Conservation (phyloP, 1,139 yeast species). For the Blastobotrys serpentis region DNA sequence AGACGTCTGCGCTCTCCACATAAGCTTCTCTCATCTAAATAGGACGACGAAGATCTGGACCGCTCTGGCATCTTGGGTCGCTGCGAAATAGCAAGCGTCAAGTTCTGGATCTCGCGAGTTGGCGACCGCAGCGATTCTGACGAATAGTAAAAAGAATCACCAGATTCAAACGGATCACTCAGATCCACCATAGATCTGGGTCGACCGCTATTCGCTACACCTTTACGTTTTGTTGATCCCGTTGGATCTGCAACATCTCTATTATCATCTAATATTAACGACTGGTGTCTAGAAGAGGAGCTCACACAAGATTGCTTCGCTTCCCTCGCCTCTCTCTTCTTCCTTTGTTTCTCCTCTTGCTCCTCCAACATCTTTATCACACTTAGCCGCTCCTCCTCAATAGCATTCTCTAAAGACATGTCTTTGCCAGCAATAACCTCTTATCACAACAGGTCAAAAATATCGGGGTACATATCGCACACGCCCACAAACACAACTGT, state of each 20-base stretch:
- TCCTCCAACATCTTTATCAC: constrained; percentile 41
- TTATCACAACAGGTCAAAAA: neutral
- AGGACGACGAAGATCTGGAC: constrained; percentile 2
- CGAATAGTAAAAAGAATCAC: constrained; percentile 18
- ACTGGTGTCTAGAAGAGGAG: too few relatives aligned
- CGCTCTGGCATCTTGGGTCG: constrained; percentile 5
- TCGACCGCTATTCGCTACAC: neutral
- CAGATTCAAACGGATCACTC: constrained; percentile 18
- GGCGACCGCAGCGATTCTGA: constrained; percentile 15
- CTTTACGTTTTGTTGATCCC: too few relatives aligned
- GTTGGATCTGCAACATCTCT: too few relatives aligned
- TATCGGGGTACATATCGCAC: too few relatives aligned
- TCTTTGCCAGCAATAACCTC: constrained; percentile 2
- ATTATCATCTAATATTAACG: too few relatives aligned
- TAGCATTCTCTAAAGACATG: constrained; percentile 49
- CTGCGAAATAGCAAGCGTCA: neutral
- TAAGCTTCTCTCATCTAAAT: constrained; percentile 6
- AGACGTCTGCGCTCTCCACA: neutral
- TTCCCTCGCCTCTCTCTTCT: constrained; percentile 12
- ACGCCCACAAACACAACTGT: too few relatives aligned
- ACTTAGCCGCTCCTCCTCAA: constrained; percentile 46
- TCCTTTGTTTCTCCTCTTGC: constrained; percentile 9
- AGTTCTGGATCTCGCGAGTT: neutral
- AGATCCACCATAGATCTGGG: constrained; percentile 14
- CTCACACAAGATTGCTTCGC: too few relatives aligned